A percentile compares a stretch with the other conserved stretches of the same genome.
These are phyloP conservation scores for Massarina eburnea DNA, from an alignment of 2,329 filamentous ascomycete species.

Conservation along the genomic window DNA sequence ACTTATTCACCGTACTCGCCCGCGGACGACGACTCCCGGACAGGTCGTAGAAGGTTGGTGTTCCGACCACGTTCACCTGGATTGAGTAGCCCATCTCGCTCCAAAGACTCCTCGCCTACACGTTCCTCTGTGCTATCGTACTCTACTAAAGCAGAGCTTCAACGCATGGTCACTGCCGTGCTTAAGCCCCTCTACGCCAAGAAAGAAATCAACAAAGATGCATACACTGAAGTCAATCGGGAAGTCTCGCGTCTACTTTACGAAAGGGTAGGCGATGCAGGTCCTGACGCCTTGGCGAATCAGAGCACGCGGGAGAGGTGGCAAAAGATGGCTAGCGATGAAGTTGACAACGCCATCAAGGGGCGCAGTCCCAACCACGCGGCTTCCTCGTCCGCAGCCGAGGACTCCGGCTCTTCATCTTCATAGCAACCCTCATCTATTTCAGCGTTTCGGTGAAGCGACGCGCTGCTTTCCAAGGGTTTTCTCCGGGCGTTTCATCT, in stretches of 20 bases:
- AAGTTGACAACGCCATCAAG: conserved; percentile 73
- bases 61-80: conserved; percentile 32
- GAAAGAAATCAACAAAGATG: conserved; percentile 78
- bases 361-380: conserved; percentile 22
- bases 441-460: conserved; percentile 1
- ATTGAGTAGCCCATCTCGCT: conserved; percentile 49
- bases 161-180: conserved; percentile 80
- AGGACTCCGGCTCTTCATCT: conserved; percentile 31
- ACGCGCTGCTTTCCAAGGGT: neutral
- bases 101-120: conserved; percentile 68
- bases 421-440: neutral
- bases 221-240: conserved; percentile 91
- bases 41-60: conserved; percentile 27
- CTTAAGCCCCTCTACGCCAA: conserved; percentile 82
- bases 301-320: conserved; percentile 68
- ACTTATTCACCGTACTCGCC: conserved; percentile 68
- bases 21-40: conserved; percentile 44
- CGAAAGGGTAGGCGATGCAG: conserved; percentile 58
- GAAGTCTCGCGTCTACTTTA: conserved; percentile 88
- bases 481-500: neutral
- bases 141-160: conserved; percentile 84
- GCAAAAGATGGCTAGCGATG: conserved; percentile 74
- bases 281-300: conserved; percentile 57
- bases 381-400: conserved; percentile 23
- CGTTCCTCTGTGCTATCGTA: conserved; percentile 67